Percentiles rank a stretch among this genome's conserved stretches.
Evolutionary conservation across 169 alveolate genomes (phyloP).

Genomic region (Plasmodium yoelii): DNA sequence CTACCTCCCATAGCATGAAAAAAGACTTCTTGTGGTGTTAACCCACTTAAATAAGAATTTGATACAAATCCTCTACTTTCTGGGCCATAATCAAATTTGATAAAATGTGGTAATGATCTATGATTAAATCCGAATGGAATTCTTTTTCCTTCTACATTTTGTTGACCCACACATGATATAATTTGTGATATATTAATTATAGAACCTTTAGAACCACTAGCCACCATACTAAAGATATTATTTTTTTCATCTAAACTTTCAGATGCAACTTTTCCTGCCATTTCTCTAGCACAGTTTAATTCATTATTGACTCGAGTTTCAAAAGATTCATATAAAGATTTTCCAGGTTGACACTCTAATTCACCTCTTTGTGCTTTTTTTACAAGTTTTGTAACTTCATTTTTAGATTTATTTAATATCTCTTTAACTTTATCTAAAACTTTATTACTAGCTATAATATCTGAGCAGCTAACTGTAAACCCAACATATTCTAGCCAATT

Average conservation of each 20-base stretch:
- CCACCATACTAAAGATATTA: slow-evolving; percentile 98
- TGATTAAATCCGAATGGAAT: slow-evolving; percentile 98
- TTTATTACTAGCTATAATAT: slow-evolving; percentile 96
- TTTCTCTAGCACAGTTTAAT: slow-evolving; percentile 97
- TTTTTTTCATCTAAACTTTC: slow-evolving; percentile 94
- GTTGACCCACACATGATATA: slow-evolving; percentile 99
- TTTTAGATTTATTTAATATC: slow-evolving; percentile 89
- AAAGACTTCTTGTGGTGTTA: slow-evolving; percentile 98
- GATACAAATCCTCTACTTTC: slow-evolving; percentile 99
- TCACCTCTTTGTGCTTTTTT: slow-evolving; percentile 95
- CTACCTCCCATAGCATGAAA: slow-evolving; percentile 99
- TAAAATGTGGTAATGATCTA: slow-evolving; percentile 99
- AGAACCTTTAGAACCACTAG: slow-evolving; percentile 98
- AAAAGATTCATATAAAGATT: slow-evolving; percentile 97
- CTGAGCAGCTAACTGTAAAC: slow-evolving; percentile 99
- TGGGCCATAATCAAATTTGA: slow-evolving; percentile 99
- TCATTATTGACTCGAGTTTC: slow-evolving; percentile 97
- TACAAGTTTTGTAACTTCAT: slow-evolving; percentile 89
- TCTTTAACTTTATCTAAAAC: slow-evolving; percentile 92
- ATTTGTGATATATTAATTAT: slow-evolving; percentile 97
- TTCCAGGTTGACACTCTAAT: slow-evolving; percentile 99
- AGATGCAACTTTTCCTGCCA: slow-evolving; percentile 92
- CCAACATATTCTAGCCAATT: slow-evolving; percentile 98
- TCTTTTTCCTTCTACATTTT: slow-evolving; percentile 99
- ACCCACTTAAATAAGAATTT: slow-evolving; percentile 97